Evolutionary conservation across 768 basidiomycete genomes (phyloP).

Genomic region (Gloeostereum incarnatum): DNA sequence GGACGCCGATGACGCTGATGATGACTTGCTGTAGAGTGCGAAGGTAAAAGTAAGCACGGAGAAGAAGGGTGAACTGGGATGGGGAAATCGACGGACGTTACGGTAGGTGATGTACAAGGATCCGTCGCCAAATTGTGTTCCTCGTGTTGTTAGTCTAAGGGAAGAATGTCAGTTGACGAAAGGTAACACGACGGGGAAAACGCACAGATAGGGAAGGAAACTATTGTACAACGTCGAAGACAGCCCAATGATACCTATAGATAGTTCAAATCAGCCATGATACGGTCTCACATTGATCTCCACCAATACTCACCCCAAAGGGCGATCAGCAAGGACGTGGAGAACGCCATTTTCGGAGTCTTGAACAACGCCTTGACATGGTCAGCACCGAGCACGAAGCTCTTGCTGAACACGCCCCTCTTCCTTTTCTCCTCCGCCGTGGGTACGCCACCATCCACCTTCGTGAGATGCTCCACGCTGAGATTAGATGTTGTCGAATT

Average conservation of each 20-base stretch:
- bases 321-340: constrained; percentile 53
- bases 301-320: constrained; percentile 28
- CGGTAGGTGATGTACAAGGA: constrained; percentile 67
- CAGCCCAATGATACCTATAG: constrained; percentile 61
- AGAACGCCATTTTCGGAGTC: constrained; percentile 53
- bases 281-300: background rate
- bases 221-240: constrained; percentile 64
- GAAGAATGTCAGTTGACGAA: background rate
- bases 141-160: constrained; percentile 49
- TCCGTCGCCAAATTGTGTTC: constrained; percentile 60
- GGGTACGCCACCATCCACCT: constrained; percentile 17
- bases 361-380: constrained; percentile 56
- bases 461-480: constrained; percentile 32
- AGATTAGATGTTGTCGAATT: constrained; percentile 34
- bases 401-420: constrained; percentile 24
- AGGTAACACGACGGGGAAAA: background rate
- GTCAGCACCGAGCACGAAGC: constrained; percentile 18
- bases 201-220: constrained; percentile 14
- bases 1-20: constrained; percentile 56
- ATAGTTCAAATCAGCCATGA: background rate
- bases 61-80: background rate
- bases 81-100: constrained; percentile 36
- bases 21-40: constrained; percentile 48
- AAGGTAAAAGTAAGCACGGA: background rate
- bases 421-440: constrained; percentile 9